Evolutionary conservation across 2,329 filamentous ascomycete genomes (phyloP).

Genomic region (Aspergillus chevalieri): DNA sequence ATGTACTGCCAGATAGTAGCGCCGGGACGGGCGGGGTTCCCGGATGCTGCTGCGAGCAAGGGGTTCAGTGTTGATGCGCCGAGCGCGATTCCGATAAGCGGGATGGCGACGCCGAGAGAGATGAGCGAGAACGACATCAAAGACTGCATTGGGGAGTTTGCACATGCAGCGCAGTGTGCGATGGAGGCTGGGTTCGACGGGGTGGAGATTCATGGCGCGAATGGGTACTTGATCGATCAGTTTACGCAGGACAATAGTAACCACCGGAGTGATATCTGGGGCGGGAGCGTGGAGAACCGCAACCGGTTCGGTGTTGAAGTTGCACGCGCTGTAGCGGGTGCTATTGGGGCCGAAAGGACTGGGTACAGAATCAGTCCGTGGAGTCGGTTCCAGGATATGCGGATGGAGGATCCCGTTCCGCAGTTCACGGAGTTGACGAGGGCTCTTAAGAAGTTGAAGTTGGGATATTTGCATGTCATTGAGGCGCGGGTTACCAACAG

Average conservation of each 20-base stretch:
- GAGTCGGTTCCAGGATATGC: conserved; percentile 39
- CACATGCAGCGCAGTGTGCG: conserved; percentile 42
- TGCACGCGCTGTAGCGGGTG: conserved; percentile 33
- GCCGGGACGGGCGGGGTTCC: conserved; percentile 49
- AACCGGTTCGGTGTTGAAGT: conserved; percentile 50
- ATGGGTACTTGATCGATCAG: conserved; percentile 47
- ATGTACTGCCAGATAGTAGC: conserved; percentile 58
- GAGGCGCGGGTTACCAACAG: conserved; percentile 42
- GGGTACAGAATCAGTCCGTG: conserved; percentile 41
- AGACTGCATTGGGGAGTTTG: conserved; percentile 33
- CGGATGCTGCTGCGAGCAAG: not conserved
- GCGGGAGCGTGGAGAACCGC: conserved; percentile 45
- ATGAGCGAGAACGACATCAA: conserved; percentile 38
- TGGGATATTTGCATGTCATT: conserved; percentile 57
- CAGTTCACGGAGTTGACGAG: conserved; percentile 55
- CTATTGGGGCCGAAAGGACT: conserved; percentile 37
- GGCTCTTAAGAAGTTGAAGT: conserved; percentile 43
- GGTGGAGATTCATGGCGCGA: conserved; percentile 44
- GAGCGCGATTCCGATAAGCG: conserved; percentile 33
- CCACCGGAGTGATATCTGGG: conserved; percentile 43
- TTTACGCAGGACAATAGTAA: conserved; percentile 45
- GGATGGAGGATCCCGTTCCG: conserved; percentile 54
- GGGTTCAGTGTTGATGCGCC: not conserved
- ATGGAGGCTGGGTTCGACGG: conserved; percentile 49
- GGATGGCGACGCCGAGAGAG: conserved; percentile 20